These are phyloP conservation scores for Ogataea angusta DNA, from an alignment of 805 yeast species.

Conservation along the genomic window DNA sequence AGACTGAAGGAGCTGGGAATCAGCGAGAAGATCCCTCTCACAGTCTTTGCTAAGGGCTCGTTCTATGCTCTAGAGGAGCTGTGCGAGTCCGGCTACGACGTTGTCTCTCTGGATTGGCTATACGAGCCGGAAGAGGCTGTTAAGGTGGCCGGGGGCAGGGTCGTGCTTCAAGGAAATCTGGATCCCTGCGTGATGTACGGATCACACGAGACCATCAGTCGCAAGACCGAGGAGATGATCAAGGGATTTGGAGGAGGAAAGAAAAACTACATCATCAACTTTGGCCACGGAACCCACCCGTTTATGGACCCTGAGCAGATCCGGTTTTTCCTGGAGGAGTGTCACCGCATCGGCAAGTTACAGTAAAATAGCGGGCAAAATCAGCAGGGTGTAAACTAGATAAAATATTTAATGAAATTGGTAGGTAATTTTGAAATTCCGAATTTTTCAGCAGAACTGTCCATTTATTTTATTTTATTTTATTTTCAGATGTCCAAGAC, in stretches of 20 bases:
- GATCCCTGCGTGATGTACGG: conserved; percentile 97
- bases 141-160: conserved; percentile 67
- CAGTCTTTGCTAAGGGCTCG: conserved; percentile 92
- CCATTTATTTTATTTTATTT: not conserved
- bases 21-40: conserved; percentile 72
- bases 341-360: conserved; percentile 67
- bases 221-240: conserved; percentile 85
- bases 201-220: conserved; percentile 70
- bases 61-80: conserved; percentile 93
- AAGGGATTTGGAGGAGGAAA: conserved; percentile 92
- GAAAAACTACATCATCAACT: conserved; percentile 85
- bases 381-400: not conserved
- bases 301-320: conserved; percentile 93
- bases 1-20: conserved; percentile 72
- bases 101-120: conserved; percentile 92
- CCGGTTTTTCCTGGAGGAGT: conserved; percentile 79
- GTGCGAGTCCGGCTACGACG: conserved; percentile 76
- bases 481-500: conserved; percentile 1
- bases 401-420: not conserved
- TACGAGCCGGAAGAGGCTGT: conserved; percentile 85
- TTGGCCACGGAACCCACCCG: conserved; percentile 98
- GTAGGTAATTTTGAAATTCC: no score
- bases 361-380: not conserved
- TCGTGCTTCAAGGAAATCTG: conserved; percentile 87
- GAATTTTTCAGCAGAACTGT: no score